A percentile compares a stretch with the other conserved stretches of the same genome.
Conservation (phyloP, 2,329 filamentous ascomycete genomes). For the Epichloe coenophiala region DNA sequence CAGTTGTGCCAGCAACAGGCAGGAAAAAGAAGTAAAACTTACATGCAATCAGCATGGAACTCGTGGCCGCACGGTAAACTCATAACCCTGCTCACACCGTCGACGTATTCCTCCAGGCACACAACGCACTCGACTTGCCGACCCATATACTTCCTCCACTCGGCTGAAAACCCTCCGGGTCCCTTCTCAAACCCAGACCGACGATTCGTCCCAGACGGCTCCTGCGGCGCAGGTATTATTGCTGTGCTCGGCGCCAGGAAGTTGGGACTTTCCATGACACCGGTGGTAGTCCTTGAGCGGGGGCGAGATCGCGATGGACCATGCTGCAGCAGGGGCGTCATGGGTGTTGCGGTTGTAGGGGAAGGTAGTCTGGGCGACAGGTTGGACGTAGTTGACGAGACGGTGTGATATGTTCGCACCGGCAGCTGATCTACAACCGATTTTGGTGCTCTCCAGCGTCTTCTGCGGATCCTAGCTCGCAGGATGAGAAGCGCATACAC, state of each 20-base stretch:
- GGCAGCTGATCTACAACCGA: slow-evolving; percentile 90
- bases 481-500: slow-evolving; percentile 83
- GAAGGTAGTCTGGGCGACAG: slow-evolving; percentile 46
- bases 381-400: slow-evolving; percentile 41
- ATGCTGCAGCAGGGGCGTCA: slow-evolving; percentile 65
- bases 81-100: slow-evolving; percentile 92
- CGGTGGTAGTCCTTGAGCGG: slow-evolving; percentile 52
- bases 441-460: slow-evolving; percentile 94
- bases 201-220: slow-evolving; percentile 18
- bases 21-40: slow-evolving; percentile 31
- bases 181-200: slow-evolving; percentile 36
- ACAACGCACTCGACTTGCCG: slow-evolving; percentile 82
- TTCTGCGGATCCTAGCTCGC: slow-evolving; percentile 73
- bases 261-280: slow-evolving; percentile 38
- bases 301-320: slow-evolving; percentile 40
- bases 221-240: slow-evolving; percentile 23
- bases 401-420: slow-evolving; percentile 87
- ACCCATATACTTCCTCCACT: slow-evolving; percentile 56
- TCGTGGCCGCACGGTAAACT: slow-evolving; percentile 94
- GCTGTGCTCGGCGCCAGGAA: slow-evolving; percentile 30
- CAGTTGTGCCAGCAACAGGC: not conserved
- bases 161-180: slow-evolving; percentile 24
- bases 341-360: slow-evolving; percentile 52
- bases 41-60: slow-evolving; percentile 98
- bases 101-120: slow-evolving; percentile 89